Evolutionary conservation across 2,329 filamentous ascomycete genomes (phyloP), one percentile per base, ranked within the genome.

Genomic region (Phialophora verrucosa): DNA sequence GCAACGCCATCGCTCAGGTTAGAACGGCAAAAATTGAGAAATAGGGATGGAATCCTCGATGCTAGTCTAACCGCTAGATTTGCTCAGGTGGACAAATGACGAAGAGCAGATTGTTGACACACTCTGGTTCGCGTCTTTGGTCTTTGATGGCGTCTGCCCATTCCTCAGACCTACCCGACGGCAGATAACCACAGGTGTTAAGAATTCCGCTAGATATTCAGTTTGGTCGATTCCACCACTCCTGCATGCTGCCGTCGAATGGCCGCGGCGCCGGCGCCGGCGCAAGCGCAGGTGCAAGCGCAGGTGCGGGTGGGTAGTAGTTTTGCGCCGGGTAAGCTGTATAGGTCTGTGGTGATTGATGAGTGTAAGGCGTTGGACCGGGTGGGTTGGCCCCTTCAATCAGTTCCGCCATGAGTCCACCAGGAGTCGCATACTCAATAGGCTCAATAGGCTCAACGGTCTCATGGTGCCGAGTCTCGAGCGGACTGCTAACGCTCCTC

Each of bases 401-500:
- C 63, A 72, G 62, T 53, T 71, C 70, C 14, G 70, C 70, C 69
- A 72, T 72, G 23, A 58, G 56, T 11, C 70, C 70, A 29, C 70
- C 70, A 5, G 70, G 66, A 12, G 35, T 67, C 31, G 42, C 32
- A 62, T 64, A 42, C 54, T 68, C 47, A 51, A 66, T 53, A 25
- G 62, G 50, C 54, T 68, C 47, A 51, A 66, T 53, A 25, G 62
- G 60, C 35, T 65, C 62, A 31, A 64, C 32, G 29, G 23, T 42
- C n/a, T 62, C 20, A 35, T 60, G 58, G 12, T 67, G 66, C 8
- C 50, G 49, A 17, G 59, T 32, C 23, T 55, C 47, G 27, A 60
- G 42, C 12, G 68, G 70, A 23, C 47, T 51, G 53, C 62, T 69
- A 32, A 67, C 58, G 47, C 29, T 62, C 42, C 66, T 66, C 11